Percentiles rank a stretch among this genome's conserved stretches.
Conservation (phyloP, 192 early-diverging fungal species). For the Coemansia sp. region DNA sequence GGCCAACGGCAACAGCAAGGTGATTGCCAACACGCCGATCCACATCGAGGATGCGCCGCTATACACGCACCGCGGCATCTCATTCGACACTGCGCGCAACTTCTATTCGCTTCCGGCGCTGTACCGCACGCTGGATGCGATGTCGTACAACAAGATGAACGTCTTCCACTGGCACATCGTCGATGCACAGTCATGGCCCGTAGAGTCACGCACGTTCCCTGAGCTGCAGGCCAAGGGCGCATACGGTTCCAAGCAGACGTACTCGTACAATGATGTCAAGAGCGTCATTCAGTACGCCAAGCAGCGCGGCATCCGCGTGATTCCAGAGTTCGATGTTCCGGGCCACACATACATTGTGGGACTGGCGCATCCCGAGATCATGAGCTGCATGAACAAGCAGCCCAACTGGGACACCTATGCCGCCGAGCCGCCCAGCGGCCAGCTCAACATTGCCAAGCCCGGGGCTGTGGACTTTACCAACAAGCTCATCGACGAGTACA, state of each 20-base stretch:
- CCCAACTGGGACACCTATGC: slow-evolving; percentile 64
- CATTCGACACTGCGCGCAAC: slow-evolving; percentile 69
- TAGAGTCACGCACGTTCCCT: slow-evolving; percentile 63
- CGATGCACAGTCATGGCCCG: slow-evolving; percentile 70
- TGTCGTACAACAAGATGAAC: slow-evolving; percentile 74
- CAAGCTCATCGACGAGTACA: slow-evolving; percentile 67
- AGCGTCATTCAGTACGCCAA: slow-evolving; percentile 69
- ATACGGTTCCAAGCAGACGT: slow-evolving; percentile 62
- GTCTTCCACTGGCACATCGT: slow-evolving; percentile 81
- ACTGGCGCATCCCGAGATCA: slow-evolving; percentile 58
- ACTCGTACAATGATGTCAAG: slow-evolving; percentile 69
- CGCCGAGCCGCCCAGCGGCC: slow-evolving; percentile 78
- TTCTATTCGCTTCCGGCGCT: slow-evolving; percentile 62
- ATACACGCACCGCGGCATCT: slow-evolving; percentile 67
- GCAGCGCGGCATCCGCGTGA: slow-evolving; percentile 78
- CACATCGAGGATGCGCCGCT: slow-evolving; percentile 63
- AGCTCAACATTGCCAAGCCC: slow-evolving; percentile 68
- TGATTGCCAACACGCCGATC: slow-evolving; percentile 60
- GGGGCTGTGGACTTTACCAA: slow-evolving; percentile 66
- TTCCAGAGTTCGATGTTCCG: slow-evolving; percentile 89
- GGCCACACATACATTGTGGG: slow-evolving; percentile 67
- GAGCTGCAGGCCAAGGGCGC: slow-evolving; percentile 60
- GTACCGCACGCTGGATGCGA: slow-evolving; percentile 62
- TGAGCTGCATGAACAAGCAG: slow-evolving; percentile 61
- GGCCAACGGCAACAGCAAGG: slow-evolving; percentile 46